Base-by-base conservation (phyloP, 306 rosid species). In the Ormosia emarginata region DNA sequence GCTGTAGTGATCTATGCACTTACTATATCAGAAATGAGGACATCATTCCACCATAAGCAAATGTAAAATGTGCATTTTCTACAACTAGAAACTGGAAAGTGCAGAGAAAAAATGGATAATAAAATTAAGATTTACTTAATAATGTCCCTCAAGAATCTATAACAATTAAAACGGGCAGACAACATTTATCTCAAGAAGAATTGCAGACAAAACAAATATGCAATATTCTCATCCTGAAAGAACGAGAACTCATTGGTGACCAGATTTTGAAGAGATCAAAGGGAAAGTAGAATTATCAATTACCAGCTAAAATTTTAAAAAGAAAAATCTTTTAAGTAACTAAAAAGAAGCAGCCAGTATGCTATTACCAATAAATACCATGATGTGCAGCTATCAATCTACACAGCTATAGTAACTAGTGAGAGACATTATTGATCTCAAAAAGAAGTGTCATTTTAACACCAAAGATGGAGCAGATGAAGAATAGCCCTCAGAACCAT, bases 231-330 rank as follows among this genome's bases (percentile, higher is more conserved):
- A 64, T 65, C 58, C 52, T 10, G 36, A 73, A 44, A 73, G 36
- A 52, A 67, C 46, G 39, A 61, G 56, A 53, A 50, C 59, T 59
- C 46, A 50, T 50, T 47, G 30, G 5, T 30, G 67, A 65, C 49
- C 13, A 43, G 41, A 68, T 80, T 52, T 75, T 67, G 49, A 61
- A 50, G 78, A 75, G 62, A 47, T 14, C 63, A 34, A 7, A 46
- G 8, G n/a, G 33, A 57, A 30, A 53, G 37, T 29, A 66, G 41
- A 47, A 84, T 65, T 47, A 74, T 79, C 71, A 75, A n/a, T 68
- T 49, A 65, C 57, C 13, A 29, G 49, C 73, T 76, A 76, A 62
- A 47, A 41, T 58, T 30, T 18, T 7, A 4, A 2, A 63, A 4
- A 55, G 53, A 34, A 14, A 53, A 15, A 5, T 15, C 6, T 56